These are phyloP conservation scores for Penicillium atrosanguineum DNA, from an alignment of 495 filamentous ascomycete genomes.

Conservation along the genomic window DNA sequence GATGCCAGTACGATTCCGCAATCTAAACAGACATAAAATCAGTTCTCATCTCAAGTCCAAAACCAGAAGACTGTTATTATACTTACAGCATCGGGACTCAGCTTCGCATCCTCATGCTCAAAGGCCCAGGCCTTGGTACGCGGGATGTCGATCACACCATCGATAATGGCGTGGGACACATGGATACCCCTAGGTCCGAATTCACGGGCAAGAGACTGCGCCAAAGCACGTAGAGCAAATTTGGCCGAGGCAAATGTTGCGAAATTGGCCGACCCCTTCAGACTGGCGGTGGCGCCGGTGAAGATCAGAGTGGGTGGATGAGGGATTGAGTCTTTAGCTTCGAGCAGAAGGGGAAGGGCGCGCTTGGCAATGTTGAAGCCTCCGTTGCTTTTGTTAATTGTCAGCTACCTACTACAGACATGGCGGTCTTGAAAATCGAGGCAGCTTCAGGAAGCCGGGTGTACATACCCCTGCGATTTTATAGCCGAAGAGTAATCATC, in stretches of 20 bases:
- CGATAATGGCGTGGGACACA: conserved; percentile 80
- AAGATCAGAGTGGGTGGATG: conserved; percentile 81
- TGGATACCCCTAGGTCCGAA: conserved; percentile 90
- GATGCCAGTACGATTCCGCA: conserved; percentile 83
- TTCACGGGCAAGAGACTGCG: conserved; percentile 78
- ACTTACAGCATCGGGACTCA: conserved; percentile 78
- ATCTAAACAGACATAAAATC: conserved; percentile 55
- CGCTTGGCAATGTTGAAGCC: conserved; percentile 77
- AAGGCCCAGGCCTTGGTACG: conserved; percentile 59
- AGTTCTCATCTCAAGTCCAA: conserved; percentile 4
- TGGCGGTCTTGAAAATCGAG: not conserved
- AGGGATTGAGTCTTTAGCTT: conserved; percentile 42
- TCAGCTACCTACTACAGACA: not conserved
- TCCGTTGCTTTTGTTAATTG: conserved; percentile 51
- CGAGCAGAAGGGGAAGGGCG: conserved; percentile 68
- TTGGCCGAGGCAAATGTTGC: conserved; percentile 74
- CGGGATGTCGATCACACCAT: conserved; percentile 86
- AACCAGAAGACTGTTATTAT: not conserved
- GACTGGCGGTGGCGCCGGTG: conserved; percentile 79
- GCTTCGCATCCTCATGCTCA: conserved; percentile 68
- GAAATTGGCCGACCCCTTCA: conserved; percentile 71
- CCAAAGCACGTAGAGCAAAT: conserved; percentile 74
- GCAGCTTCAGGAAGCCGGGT: not conserved
- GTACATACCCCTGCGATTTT: conserved; percentile 59
- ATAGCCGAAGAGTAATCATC: conserved; percentile 61